A percentile compares a stretch with the other conserved stretches of the same genome.
Conservation (phyloP, 345 rosid species). For the Cardamine chenopodiifolia region DNA sequence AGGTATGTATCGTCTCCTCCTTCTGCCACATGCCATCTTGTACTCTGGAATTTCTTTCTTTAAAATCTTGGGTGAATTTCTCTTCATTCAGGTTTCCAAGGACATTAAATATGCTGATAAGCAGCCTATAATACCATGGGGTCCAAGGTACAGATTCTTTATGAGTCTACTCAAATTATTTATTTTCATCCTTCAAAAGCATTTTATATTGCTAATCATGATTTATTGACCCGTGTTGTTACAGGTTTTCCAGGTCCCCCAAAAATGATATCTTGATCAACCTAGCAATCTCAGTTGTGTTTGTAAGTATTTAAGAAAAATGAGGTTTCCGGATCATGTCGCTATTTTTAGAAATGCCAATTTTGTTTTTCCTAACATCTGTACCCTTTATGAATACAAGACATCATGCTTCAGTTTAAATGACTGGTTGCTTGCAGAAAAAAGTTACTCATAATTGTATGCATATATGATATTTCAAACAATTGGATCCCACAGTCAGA, state of each 20-base stretch:
- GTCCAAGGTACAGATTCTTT: constrained; percentile 69
- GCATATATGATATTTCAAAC: constrained; percentile 2
- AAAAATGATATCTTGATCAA: constrained; percentile 70
- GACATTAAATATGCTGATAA: constrained; percentile 97
- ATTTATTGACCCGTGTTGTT: constrained; percentile 20
- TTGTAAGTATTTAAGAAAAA: constrained; percentile 62
- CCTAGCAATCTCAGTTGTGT: constrained; percentile 82
- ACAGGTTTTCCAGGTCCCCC: constrained; percentile 78
- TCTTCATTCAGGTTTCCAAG: constrained; percentile 77
- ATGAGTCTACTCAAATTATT: neutral
- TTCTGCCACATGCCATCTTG: neutral
- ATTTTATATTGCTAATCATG: neutral
- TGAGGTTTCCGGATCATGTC: constrained; percentile 22
- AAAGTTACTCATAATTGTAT: neutral
- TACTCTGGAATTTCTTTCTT: neutral
- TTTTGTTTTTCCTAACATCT: neutral
- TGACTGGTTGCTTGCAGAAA: neutral
- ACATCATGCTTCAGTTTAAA: neutral
- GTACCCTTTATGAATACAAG: constrained; percentile 4
- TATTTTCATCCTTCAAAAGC: neutral
- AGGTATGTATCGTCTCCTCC: constrained; percentile 49
- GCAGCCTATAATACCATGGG: constrained; percentile 96
- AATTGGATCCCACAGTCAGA: neutral
- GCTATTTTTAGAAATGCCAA: neutral
- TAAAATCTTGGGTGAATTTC: constrained; percentile 20